Percentiles rank a stretch among this genome's conserved stretches.
phyloP scores from a whole-genome alignment of 148 eudicot genomes.

The Vaccinium darrowii region DNA sequence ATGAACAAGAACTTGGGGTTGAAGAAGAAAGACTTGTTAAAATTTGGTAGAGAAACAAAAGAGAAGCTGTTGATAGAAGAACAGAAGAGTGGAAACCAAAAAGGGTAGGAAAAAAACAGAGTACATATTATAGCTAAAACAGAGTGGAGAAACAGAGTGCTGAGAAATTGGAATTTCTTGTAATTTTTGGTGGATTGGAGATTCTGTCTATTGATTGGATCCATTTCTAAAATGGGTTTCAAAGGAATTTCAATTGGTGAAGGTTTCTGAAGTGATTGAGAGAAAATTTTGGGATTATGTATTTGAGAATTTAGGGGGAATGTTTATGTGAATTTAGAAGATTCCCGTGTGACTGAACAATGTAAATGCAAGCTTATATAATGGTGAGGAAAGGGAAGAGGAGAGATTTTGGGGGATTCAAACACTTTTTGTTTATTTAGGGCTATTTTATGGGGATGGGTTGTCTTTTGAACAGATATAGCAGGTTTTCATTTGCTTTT shows the following conservation, averaged over 20 bases:
- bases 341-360: background rate
- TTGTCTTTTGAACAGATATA: conserved; percentile 1
- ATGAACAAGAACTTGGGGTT: conserved; percentile 23
- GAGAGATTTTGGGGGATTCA: background rate
- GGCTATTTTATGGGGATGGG: background rate
- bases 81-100: background rate
- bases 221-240: conserved; percentile 12
- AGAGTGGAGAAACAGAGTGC: conserved; percentile 15
- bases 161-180: conserved; percentile 1
- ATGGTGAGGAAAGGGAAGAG: background rate
- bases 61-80: background rate
- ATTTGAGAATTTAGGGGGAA: background rate
- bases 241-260: background rate
- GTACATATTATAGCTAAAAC: background rate
- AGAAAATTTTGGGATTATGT: background rate
- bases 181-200: background rate
- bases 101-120: background rate
- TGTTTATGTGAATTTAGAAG: background rate
- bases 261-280: background rate
- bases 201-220: conserved; percentile 8
- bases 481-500: background rate
- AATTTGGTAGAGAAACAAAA: too few species aligned
- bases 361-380: conserved; percentile 7
- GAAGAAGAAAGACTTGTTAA: background rate
- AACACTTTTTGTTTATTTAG: conserved; percentile 3